phyloP scores from a whole-genome alignment of 1,284 basidiomycete species.

The Ceraceosorus guamensis region DNA sequence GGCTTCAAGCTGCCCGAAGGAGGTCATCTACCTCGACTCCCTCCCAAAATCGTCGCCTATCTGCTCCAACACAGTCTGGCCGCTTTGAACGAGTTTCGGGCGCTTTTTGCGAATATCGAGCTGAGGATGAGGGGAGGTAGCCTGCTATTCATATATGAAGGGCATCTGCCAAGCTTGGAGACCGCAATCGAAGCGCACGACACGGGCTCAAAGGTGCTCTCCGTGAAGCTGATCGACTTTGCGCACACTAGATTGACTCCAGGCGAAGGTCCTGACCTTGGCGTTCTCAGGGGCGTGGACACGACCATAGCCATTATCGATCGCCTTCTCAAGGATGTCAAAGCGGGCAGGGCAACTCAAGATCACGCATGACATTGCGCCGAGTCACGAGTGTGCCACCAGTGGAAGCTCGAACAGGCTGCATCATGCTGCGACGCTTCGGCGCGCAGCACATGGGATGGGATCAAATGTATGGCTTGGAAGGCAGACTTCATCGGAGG shows the following conservation, averaged over 20 bases:
- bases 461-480: too few species aligned
- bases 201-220: conserved; percentile 44
- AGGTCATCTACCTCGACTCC: conserved; percentile 24
- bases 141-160: conserved; percentile 77
- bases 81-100: conserved; percentile 58
- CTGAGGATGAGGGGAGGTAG: conserved; percentile 75
- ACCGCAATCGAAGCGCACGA: conserved; percentile 49
- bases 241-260: conserved; percentile 70
- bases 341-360: too few species aligned
- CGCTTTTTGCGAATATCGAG: conserved; percentile 58
- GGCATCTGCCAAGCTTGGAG: too few species aligned
- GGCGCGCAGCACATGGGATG: too few species aligned
- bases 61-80: conserved; percentile 54
- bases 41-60: conserved; percentile 52
- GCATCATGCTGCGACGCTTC: too few species aligned
- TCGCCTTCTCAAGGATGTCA: too few species aligned
- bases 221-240: conserved; percentile 82
- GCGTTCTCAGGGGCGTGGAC: conserved; percentile 65
- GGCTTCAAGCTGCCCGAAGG: conserved; percentile 6
- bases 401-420: too few species aligned
- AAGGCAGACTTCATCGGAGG: too few species aligned
- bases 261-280: conserved; percentile 70
- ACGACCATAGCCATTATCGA: too few species aligned
- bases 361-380: too few species aligned
- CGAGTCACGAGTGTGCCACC: too few species aligned